phyloP scores from a whole-genome alignment of 345 rosid species.

The Geranium brycei region DNA sequence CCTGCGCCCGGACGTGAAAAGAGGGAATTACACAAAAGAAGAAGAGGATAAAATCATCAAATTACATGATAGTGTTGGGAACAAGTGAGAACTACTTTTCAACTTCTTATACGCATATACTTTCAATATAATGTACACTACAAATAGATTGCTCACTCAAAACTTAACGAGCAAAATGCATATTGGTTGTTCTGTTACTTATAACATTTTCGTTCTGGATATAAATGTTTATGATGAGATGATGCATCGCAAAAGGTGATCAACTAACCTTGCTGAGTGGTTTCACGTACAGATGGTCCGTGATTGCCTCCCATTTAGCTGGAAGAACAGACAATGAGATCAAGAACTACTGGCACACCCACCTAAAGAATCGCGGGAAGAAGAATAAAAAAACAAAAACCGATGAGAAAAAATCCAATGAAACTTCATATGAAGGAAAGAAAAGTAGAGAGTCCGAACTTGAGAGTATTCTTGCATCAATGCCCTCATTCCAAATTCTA shows the following conservation, averaged over 20 bases:
- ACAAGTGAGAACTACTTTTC: background rate
- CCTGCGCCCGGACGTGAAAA: conserved; percentile 1
- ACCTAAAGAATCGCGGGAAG: background rate
- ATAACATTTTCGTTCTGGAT: no score
- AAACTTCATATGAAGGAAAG: background rate
- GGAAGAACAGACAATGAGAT: background rate
- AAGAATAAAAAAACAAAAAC: background rate
- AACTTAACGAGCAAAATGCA: no score
- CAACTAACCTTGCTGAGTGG: background rate
- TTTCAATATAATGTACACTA: no score
- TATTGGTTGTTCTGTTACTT: no score
- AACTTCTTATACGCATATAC: no score
- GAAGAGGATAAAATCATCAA: background rate
- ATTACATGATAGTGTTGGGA: background rate
- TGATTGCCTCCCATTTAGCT: background rate
- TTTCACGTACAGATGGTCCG: background rate
- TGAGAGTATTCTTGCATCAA: background rate
- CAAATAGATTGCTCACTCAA: no score
- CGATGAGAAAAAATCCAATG: background rate
- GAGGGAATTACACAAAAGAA: background rate
- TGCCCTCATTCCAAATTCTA: background rate
- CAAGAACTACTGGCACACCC: background rate
- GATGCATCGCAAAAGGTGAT: no score
- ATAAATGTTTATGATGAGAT: no score
- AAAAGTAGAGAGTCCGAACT: background rate